Percentiles rank a stretch among this genome's conserved stretches.
These are phyloP conservation scores for Naganishia vaughanmartiniae DNA, from an alignment of 768 basidiomycete genomes.

Conservation along the genomic window DNA sequence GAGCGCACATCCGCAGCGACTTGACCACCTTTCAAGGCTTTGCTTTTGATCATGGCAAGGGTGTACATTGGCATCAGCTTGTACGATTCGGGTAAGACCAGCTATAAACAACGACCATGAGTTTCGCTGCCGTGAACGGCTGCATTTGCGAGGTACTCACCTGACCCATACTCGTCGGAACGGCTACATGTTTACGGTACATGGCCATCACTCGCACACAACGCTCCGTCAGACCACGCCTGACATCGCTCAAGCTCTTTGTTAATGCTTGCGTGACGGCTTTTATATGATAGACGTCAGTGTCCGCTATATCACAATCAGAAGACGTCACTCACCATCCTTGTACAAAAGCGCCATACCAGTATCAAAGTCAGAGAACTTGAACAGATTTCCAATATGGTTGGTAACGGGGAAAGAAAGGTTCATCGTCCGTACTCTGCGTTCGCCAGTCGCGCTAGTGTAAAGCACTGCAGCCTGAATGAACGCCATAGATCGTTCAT, in stretches of 20 bases:
- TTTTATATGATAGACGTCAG: constrained; percentile 46
- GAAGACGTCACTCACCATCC: constrained; percentile 60
- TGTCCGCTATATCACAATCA: neutral
- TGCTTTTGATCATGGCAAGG: constrained; percentile 78
- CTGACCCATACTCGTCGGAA: constrained; percentile 72
- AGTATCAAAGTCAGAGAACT: constrained; percentile 84
- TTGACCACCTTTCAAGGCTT: constrained; percentile 90
- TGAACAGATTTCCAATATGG: constrained; percentile 86
- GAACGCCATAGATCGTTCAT: constrained; percentile 69
- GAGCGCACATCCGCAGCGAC: constrained; percentile 94
- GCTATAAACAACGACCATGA: constrained; percentile 54
- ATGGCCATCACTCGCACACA: constrained; percentile 77
- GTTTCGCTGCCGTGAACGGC: constrained; percentile 11
- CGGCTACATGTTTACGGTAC: constrained; percentile 84
- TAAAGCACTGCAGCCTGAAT: constrained; percentile 86
- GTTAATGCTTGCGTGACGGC: constrained; percentile 66
- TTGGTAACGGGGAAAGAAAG: constrained; percentile 75
- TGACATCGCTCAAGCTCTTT: constrained; percentile 68
- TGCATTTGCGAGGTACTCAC: constrained; percentile 54
- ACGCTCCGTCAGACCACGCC: constrained; percentile 78
- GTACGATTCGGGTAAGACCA: constrained; percentile 92
- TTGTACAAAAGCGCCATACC: constrained; percentile 71
- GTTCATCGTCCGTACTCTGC: constrained; percentile 81
- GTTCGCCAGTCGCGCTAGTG: constrained; percentile 70
- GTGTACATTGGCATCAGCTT: constrained; percentile 77